Base-by-base conservation (phyloP, 495 filamentous ascomycete genomes). In the Endocarpon pusillum region DNA sequence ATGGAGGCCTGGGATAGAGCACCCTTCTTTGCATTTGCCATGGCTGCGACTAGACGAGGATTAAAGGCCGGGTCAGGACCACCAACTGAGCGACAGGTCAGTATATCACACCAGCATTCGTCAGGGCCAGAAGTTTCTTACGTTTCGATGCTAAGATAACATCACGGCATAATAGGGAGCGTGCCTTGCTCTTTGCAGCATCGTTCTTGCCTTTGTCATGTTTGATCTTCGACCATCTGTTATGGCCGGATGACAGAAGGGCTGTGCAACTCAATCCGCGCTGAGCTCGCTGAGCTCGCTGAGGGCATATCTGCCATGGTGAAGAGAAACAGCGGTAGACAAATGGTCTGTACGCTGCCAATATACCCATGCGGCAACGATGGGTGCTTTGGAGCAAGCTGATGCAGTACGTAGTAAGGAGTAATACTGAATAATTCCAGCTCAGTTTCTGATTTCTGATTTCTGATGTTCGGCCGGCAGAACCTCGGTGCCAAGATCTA, bases 191-290 rank as follows among this genome's bases (percentile, higher is more conserved):
- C 46, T 60, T 66, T 9, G 47, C 55, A 48, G 58, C 59, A 56
- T 94, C 86, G 41, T 71, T 71, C 42, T 72, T 77, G 24, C 70
- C 81, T 54, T 99, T 99, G 57, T 86, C 81, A 51, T 99, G 91
- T 42, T 74, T 79, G 56, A 94, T 94, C 42, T 86, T 89, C 22
- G 82, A 81, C 89, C 89, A 99, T 49, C 78, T 73, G 51, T 72
- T 93, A 55, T 94, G 83, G 21, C 86, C 85, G 28, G 79, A 79
- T 20, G 54, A 54, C 4, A 61, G 41, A 3, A 42, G 19, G 2
- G 66, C 31, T 14, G 61, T 64, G 14, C 64, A 64, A 19, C 64
- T 59, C 48, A 86, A 76, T 34, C 42, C 39, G 23, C 57, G n/a
- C n/a, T n/a, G n/a, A n/a, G n/a, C n/a, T n/a, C n/a, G n/a, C n/a